Evolutionary conservation across 768 basidiomycete genomes (phyloP).

Genomic region (Lanmaoa rubissima): DNA sequence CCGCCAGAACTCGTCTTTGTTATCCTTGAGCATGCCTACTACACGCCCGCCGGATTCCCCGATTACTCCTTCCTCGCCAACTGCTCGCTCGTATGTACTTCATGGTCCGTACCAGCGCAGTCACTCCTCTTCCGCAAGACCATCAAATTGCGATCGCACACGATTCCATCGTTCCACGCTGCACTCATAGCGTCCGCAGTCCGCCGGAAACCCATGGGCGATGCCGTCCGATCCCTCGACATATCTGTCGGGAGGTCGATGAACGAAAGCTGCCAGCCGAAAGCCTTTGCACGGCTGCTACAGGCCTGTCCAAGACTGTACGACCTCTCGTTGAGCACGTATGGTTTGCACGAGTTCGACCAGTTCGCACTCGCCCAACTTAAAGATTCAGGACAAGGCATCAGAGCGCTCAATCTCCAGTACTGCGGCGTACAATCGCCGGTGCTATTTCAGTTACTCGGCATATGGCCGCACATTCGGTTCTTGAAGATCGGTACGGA

Average conservation of each 20-base stretch:
- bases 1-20: conserved; percentile 24
- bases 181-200: conserved; percentile 16
- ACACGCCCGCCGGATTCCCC: conserved; percentile 15
- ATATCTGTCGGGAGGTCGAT: conserved; percentile 14
- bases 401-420: conserved; percentile 35
- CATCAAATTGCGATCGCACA: not conserved
- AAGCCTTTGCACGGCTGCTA: conserved; percentile 18
- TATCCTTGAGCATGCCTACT: conserved; percentile 28
- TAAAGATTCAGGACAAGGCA: conserved; percentile 16
- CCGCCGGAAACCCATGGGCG: conserved; percentile 14
- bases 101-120: conserved; percentile 31
- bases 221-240: conserved; percentile 23
- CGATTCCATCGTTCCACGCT: conserved; percentile 14
- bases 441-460: conserved; percentile 41
- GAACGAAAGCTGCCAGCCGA: conserved; percentile 5
- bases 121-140: conserved; percentile 29
- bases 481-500: conserved; percentile 41
- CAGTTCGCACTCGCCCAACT: conserved; percentile 26
- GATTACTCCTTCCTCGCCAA: conserved; percentile 20
- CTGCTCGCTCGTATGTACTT: conserved; percentile 27
- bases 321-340: conserved; percentile 30
- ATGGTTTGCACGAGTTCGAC: conserved; percentile 31
- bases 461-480: conserved; percentile 36
- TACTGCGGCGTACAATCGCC: conserved; percentile 42
- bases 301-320: conserved; percentile 34